Evolutionary conservation across 257 asterid species (phyloP).

Genomic region (Leonotis leonurus): DNA sequence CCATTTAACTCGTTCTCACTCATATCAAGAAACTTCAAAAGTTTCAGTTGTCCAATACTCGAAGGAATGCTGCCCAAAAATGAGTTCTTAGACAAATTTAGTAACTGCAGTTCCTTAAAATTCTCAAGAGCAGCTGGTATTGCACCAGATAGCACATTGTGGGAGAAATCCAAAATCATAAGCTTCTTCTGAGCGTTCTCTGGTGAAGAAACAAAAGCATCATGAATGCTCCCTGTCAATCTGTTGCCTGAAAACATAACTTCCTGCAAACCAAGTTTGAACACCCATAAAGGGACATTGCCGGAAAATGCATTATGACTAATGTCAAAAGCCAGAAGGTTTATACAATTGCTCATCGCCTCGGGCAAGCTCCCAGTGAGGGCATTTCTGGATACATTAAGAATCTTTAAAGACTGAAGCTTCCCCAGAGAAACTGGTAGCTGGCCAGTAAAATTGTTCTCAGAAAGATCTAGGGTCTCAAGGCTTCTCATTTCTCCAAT

Average conservation of each 20-base stretch:
- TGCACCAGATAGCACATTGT: slow-evolving; percentile 38
- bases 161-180: slow-evolving; percentile 47
- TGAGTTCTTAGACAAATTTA: slow-evolving; percentile 47
- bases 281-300: slow-evolving; percentile 47
- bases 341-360: slow-evolving; percentile 36
- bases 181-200: slow-evolving; percentile 44
- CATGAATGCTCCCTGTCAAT: slow-evolving; percentile 41
- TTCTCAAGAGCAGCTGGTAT: slow-evolving; percentile 52
- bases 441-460: slow-evolving; percentile 48
- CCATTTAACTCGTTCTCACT: slow-evolving; percentile 58
- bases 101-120: slow-evolving; percentile 38
- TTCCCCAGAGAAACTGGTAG: slow-evolving; percentile 52
- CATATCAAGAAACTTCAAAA: slow-evolving; percentile 46
- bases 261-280: slow-evolving; percentile 47
- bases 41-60: slow-evolving; percentile 38
- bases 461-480: slow-evolving; percentile 57
- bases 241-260: slow-evolving; percentile 47
- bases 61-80: slow-evolving; percentile 43
- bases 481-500: slow-evolving; percentile 70
- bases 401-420: slow-evolving; percentile 46
- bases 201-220: slow-evolving; percentile 35
- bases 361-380: slow-evolving; percentile 57
- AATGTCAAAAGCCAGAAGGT: slow-evolving; percentile 52
- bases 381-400: slow-evolving; percentile 55
- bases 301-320: slow-evolving; percentile 59